Conservation (phyloP, 768 basidiomycete species). For the Amyloporia xantha region DNA sequence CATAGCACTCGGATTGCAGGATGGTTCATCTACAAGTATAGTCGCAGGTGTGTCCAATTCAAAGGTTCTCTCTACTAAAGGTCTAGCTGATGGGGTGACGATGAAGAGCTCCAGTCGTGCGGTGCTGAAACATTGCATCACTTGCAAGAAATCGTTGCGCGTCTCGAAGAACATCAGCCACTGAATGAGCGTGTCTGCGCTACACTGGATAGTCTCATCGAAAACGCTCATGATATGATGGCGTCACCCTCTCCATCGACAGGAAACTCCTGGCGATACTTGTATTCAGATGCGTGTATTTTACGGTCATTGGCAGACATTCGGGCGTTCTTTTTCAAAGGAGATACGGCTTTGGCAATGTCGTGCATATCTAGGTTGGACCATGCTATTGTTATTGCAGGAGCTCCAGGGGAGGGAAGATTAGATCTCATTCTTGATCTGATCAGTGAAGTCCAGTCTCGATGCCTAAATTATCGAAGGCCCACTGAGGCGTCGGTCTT, state of each 20-base stretch:
- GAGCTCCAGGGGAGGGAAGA: slow-evolving; percentile 56
- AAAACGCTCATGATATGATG: slow-evolving; percentile 45
- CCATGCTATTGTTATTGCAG: slow-evolving; percentile 76
- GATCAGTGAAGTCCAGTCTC: slow-evolving; percentile 57
- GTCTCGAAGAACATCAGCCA: neutral
- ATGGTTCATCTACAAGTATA: no score
- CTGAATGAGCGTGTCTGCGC: neutral
- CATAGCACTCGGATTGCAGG: no score
- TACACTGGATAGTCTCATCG: slow-evolving; percentile 37
- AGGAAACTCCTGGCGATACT: slow-evolving; percentile 53
- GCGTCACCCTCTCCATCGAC: slow-evolving; percentile 27
- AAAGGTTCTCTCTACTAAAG: neutral
- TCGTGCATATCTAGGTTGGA: slow-evolving; percentile 62
- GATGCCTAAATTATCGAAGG: neutral
- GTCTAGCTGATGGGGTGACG: neutral
- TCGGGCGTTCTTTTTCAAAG: slow-evolving; percentile 1
- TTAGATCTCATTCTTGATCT: slow-evolving; percentile 56
- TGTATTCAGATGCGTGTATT: slow-evolving; percentile 75
- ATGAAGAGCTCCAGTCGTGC: neutral
- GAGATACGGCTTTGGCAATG: slow-evolving; percentile 22
- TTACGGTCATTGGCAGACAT: slow-evolving; percentile 42
- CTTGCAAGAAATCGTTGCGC: neutral
- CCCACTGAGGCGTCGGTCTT: neutral
- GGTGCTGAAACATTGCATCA: neutral
- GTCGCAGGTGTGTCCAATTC: neutral